phyloP scores from a whole-genome alignment of 352 stramenopile species.

The Phytophthora rubi region DNA sequence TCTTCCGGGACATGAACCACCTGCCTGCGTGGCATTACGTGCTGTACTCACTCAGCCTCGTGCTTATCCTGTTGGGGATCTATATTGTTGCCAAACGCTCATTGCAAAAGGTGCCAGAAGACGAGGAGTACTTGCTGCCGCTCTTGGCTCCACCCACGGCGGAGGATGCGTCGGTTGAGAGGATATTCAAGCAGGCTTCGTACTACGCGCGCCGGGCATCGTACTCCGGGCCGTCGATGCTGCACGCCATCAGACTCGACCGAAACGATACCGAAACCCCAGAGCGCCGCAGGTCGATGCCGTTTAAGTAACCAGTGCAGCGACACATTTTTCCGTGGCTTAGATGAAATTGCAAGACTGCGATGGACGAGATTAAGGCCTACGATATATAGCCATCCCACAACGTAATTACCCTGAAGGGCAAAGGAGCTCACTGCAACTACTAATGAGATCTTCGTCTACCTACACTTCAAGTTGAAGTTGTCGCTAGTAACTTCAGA shows the following conservation, averaged over 20 bases:
- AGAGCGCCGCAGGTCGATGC: slow-evolving; percentile 50
- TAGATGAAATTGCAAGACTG: background rate
- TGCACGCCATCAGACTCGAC: slow-evolving; percentile 19
- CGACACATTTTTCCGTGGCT: background rate
- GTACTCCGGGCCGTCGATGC: slow-evolving; percentile 32
- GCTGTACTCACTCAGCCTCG: slow-evolving; percentile 74
- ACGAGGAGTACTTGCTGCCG: slow-evolving; percentile 67
- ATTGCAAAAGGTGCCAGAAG: slow-evolving; percentile 37
- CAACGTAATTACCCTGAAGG: background rate
- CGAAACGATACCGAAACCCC: slow-evolving; percentile 27
- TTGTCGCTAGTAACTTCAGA: slow-evolving; percentile 6
- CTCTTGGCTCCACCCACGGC: slow-evolving; percentile 54
- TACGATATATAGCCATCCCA: background rate
- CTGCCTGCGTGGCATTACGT: slow-evolving; percentile 73
- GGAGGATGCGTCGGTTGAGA: slow-evolving; percentile 49
- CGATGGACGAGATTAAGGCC: too few relatives aligned
- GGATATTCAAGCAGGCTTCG: slow-evolving; percentile 62
- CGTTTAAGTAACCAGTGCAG: slow-evolving; percentile 28
- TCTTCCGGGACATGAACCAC: slow-evolving; percentile 82
- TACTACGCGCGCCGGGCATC: slow-evolving; percentile 53
- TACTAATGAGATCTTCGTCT: slow-evolving; percentile 7
- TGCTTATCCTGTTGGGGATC: slow-evolving; percentile 76
- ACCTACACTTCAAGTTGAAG: slow-evolving; percentile 11
- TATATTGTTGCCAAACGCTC: slow-evolving; percentile 72
- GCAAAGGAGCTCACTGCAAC: background rate